Conservation (phyloP, 345 rosid genomes). For the Eutrema japonicum region DNA sequence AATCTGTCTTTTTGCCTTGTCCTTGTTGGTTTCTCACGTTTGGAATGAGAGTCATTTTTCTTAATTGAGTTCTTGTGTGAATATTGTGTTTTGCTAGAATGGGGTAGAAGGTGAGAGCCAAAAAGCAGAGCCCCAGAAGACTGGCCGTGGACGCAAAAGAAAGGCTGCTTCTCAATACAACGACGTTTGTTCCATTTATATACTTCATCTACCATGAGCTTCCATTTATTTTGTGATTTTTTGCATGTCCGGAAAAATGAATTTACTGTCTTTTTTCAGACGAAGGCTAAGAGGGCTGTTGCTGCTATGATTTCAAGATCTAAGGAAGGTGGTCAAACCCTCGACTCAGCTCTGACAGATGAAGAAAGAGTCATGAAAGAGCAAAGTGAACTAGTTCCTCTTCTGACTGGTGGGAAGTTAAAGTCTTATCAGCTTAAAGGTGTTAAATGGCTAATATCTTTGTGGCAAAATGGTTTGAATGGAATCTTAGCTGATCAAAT, state of each 20-base stretch:
- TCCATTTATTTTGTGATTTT: not conserved
- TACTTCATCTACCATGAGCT: conserved; percentile 17
- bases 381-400: conserved; percentile 83
- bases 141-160: conserved; percentile 74
- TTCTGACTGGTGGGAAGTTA: conserved; percentile 86
- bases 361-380: conserved; percentile 77
- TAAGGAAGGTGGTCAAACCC: conserved; percentile 50
- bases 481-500: conserved; percentile 99
- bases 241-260: conserved; percentile 3
- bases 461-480: conserved; percentile 96
- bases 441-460: conserved; percentile 93
- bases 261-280: conserved; percentile 44
- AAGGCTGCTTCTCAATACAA: conserved; percentile 67
- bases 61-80: conserved; percentile 31
- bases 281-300: conserved; percentile 87
- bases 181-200: conserved; percentile 50
- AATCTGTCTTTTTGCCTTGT: conserved; percentile 34
- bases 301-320: conserved; percentile 93
- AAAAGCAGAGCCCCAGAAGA: conserved; percentile 47
- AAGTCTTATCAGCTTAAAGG: conserved; percentile 94
- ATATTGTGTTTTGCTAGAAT: conserved; percentile 50
- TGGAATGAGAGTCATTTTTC: conserved; percentile 6
- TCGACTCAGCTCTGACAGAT: conserved; percentile 60
- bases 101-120: conserved; percentile 57
- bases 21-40: conserved; percentile 23